Evolutionary conservation across 495 filamentous ascomycete species (phyloP), one percentile per base, ranked within the genome.

Genomic region (Amphirosellinia nigrospora): DNA sequence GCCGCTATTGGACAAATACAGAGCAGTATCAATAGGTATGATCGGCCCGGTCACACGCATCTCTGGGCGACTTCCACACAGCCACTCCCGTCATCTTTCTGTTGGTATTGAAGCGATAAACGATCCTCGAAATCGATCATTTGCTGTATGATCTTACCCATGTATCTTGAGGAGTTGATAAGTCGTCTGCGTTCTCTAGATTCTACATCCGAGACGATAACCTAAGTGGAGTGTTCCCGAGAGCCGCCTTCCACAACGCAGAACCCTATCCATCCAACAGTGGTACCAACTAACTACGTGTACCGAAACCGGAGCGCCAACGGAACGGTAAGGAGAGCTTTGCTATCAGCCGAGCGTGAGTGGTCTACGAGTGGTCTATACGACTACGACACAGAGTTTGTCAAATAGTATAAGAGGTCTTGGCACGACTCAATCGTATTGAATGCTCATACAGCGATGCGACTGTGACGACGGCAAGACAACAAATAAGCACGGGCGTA

Each of bases 181-280:
- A 45, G 23, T 8, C n/a, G 7, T 21, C 34, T n/a, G 50, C 45
- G 50, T 52, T 58, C 64, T 8, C 50, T 26, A 1, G 64, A 58
- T 32, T 58, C 48, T 66, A 3, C 28, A 28, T 59, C 21, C 28
- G 43, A 43, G 55, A 60, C 41, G 16, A 50, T 53, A 21, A 50
- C 10, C 10, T 21, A 46, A 60, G 53, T 55, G 52, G 65, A 68
- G 46, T 56, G 21, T 28, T 39, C 66, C 66, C 66, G 66, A 69
- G 56, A 69, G 66, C 66, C 66, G 66, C 23, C n/a, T 38, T 32
- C 58, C 43, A 62, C 66, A 69, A 43, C 56, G 45, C 56, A 52
- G 52, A 41, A 13, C 13, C 39, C 48, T 45, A 1, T 21, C 45
- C 39, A 7, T 4, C 56, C 28, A 36, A 63, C 32, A 1, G 30